Percentiles rank a stretch among this genome's conserved stretches.
phyloP scores from a whole-genome alignment of 2,329 filamentous ascomycete species.

The Colletotrichum somersetense region DNA sequence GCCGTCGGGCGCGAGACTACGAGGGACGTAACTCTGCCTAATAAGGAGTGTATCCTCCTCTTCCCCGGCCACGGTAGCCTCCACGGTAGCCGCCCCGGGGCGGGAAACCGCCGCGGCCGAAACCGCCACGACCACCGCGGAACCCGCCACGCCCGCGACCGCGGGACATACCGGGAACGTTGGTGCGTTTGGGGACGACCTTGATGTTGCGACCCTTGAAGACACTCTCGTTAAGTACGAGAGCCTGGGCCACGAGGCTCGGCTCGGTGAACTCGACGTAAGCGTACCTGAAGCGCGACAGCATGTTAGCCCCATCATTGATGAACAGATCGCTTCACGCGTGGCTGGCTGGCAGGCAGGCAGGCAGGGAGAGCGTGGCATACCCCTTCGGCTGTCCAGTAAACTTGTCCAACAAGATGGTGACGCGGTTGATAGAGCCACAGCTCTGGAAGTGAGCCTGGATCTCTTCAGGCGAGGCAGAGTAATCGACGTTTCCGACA shows the following conservation, averaged over 20 bases:
- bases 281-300: constrained; percentile 77
- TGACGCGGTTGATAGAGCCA: constrained; percentile 97
- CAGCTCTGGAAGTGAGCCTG: constrained; percentile 98
- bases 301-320: not conserved
- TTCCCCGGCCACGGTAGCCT: constrained; percentile 74
- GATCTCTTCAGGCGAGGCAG: constrained; percentile 95
- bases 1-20: not conserved
- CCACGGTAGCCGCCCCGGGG: constrained; percentile 73
- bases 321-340: not conserved
- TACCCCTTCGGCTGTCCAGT: constrained; percentile 99
- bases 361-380: constrained; percentile 50
- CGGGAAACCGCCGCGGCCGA: constrained; percentile 65
- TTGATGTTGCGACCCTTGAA: constrained; percentile 97
- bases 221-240: constrained; percentile 95
- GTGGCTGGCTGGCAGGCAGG: not conserved
- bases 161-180: constrained; percentile 92
- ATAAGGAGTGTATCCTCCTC: constrained; percentile 75
- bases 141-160: constrained; percentile 74
- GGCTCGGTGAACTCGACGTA: constrained; percentile 99
- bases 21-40: constrained; percentile 52
- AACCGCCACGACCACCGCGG: constrained; percentile 64
- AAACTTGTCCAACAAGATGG: constrained; percentile 97
- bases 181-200: constrained; percentile 94
- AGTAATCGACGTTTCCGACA: constrained; percentile 98
- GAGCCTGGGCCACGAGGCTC: constrained; percentile 89